phyloP scores from a whole-genome alignment of 1,284 basidiomycete species.

The Tylopilus orsonianus region DNA sequence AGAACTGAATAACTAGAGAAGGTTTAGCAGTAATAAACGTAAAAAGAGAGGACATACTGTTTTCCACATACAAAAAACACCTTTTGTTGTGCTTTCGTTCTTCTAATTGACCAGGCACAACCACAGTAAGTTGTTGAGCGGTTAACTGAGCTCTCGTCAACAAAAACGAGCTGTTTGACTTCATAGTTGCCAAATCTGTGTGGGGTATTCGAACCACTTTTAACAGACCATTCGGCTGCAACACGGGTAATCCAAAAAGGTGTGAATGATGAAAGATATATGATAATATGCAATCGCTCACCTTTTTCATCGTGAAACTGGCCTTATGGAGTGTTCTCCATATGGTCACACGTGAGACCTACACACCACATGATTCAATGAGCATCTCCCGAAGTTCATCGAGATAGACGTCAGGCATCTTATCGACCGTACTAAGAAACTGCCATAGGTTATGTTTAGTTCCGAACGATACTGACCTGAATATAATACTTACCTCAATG shows the following conservation, averaged over 20 bases:
- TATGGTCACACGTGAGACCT: background rate
- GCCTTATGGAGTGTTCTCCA: background rate
- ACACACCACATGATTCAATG: background rate
- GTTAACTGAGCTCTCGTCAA: constrained; percentile 5
- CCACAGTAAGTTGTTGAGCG: background rate
- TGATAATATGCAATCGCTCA: background rate
- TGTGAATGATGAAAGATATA: too few species aligned
- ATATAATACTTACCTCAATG: background rate
- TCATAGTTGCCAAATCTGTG: background rate
- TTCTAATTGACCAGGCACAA: constrained; percentile 1
- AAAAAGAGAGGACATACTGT: background rate
- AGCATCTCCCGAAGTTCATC: background rate
- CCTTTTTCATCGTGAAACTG: background rate
- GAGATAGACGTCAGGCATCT: background rate
- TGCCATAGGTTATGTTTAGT: too few species aligned
- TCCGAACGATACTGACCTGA: background rate
- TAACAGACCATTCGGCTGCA: background rate
- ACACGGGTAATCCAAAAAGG: background rate
- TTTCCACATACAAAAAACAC: constrained; percentile 9
- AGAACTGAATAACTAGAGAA: constrained; percentile 11
- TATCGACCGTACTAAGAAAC: background rate
- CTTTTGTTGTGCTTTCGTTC: background rate
- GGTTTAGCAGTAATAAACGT: background rate
- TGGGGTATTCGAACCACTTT: background rate
- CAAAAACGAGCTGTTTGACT: background rate